Conservation (phyloP, 106 monocot species). For the Dactylorhiza incarnata region DNA sequence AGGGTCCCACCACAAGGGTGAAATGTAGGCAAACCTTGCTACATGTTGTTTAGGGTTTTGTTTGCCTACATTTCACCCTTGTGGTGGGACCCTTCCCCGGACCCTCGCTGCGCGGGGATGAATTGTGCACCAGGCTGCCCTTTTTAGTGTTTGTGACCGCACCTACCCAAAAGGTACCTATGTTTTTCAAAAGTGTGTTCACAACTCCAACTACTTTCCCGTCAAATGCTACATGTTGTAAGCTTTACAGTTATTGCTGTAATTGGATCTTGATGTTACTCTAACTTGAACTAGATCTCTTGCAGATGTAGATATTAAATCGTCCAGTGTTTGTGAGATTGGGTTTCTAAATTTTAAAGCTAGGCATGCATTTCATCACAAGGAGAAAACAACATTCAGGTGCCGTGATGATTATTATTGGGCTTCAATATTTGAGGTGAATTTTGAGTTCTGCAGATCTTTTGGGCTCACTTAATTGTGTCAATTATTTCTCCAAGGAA, state of each 20-base stretch:
- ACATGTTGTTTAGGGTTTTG: too few species aligned
- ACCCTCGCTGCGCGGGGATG: too few species aligned
- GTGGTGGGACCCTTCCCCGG: too few species aligned
- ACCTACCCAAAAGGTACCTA: too few species aligned
- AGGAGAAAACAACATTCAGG: constrained; percentile 49
- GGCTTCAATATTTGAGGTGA: constrained; percentile 95
- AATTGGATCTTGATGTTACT: not conserved
- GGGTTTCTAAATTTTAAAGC: constrained; percentile 66
- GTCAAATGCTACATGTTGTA: not conserved
- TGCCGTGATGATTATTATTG: constrained; percentile 97
- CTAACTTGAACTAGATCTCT: constrained; percentile 10
- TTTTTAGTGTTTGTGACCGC: not conserved
- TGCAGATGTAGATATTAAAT: constrained; percentile 87
- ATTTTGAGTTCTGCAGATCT: constrained; percentile 4
- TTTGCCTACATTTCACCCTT: too few species aligned
- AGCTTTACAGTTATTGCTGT: not conserved
- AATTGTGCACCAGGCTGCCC: not conserved
- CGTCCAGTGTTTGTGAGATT: constrained; percentile 80
- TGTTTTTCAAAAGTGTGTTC: too few species aligned
- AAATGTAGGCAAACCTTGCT: too few species aligned
- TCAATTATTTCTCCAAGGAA: not conserved
- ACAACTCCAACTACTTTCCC: too few species aligned
- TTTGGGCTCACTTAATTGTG: not conserved
- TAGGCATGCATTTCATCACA: constrained; percentile 50
- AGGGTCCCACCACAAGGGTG: too few species aligned